Evolutionary conservation across 2,329 filamentous ascomycete genomes (phyloP).

Genomic region (Tolypocladium tundrense): DNA sequence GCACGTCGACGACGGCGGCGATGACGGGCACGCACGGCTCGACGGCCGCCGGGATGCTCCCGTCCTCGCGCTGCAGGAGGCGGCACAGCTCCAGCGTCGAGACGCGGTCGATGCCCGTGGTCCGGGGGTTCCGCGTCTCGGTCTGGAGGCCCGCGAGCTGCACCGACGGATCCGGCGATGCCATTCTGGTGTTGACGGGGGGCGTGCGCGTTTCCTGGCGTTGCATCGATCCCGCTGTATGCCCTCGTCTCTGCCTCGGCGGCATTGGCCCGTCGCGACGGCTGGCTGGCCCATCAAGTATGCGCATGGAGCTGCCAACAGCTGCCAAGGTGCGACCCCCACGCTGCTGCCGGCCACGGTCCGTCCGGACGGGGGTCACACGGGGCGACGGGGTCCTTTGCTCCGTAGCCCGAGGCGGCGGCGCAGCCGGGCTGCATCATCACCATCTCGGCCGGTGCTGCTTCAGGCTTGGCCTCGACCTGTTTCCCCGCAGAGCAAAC

Average conservation of each 20-base stretch:
- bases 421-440: not conserved
- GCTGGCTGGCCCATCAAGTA: not conserved
- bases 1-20: conserved; percentile 6
- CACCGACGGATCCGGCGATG: not conserved
- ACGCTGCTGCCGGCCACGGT: not conserved
- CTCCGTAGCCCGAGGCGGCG: not conserved
- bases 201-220: not conserved
- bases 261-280: not conserved
- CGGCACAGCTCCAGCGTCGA: conserved; percentile 7
- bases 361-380: not conserved
- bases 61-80: conserved; percentile 10
- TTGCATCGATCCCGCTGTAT: not conserved
- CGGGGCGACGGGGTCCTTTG: not conserved
- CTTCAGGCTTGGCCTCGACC: not conserved
- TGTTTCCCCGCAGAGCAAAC: not conserved
- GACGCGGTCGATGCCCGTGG: conserved; percentile 6
- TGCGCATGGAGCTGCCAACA: not conserved
- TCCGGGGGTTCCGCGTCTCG: conserved; percentile 8
- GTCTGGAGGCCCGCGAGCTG: conserved; percentile 8
- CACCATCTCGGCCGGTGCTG: not conserved
- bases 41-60: conserved; percentile 6
- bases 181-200: not conserved
- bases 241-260: not conserved
- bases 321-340: not conserved
- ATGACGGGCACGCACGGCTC: conserved; percentile 9